A percentile compares a stretch with the other conserved stretches of the same genome.
Evolutionary conservation across 805 yeast genomes (phyloP).

Genomic region (Yamadazyma sp.): DNA sequence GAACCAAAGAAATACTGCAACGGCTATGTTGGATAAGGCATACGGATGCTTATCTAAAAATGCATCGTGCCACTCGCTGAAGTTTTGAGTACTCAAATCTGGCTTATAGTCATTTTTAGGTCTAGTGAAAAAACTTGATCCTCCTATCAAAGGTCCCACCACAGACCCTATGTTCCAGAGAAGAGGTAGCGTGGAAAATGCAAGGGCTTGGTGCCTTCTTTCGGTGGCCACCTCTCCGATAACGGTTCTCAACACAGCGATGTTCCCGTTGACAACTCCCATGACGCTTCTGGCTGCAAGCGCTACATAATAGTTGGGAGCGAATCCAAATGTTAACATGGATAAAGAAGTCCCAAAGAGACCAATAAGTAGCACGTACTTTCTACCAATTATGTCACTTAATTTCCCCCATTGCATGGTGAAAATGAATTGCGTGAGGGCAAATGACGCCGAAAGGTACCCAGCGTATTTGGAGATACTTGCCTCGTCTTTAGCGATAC

Average conservation of each 20-base stretch:
- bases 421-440: slow-evolving; percentile 57
- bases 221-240: slow-evolving; percentile 61
- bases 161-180: slow-evolving; percentile 61
- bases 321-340: slow-evolving; percentile 52
- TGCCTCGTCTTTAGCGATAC: slow-evolving; percentile 48
- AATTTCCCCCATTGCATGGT: slow-evolving; percentile 61
- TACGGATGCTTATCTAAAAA: slow-evolving; percentile 35
- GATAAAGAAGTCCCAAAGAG: slow-evolving; percentile 51
- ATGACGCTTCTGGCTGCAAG: slow-evolving; percentile 50
- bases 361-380: slow-evolving; percentile 52
- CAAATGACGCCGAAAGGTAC: slow-evolving; percentile 60
- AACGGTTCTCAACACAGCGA: slow-evolving; percentile 61
- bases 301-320: slow-evolving; percentile 52
- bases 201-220: slow-evolving; percentile 59
- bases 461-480: slow-evolving; percentile 62
- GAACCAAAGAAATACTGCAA: slow-evolving; percentile 25
- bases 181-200: slow-evolving; percentile 61
- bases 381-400: slow-evolving; percentile 57
- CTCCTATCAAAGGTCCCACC: slow-evolving; percentile 60
- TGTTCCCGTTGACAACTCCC: slow-evolving; percentile 64
- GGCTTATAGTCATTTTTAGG: slow-evolving; percentile 24
- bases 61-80: slow-evolving; percentile 20
- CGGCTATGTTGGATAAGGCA: slow-evolving; percentile 39
- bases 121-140: slow-evolving; percentile 49
- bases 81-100: neutral